A percentile compares a stretch with the other conserved stretches of the same genome.
These are phyloP conservation scores for Auricularia sp. DNA, from an alignment of 768 basidiomycete genomes.

Conservation along the genomic window DNA sequence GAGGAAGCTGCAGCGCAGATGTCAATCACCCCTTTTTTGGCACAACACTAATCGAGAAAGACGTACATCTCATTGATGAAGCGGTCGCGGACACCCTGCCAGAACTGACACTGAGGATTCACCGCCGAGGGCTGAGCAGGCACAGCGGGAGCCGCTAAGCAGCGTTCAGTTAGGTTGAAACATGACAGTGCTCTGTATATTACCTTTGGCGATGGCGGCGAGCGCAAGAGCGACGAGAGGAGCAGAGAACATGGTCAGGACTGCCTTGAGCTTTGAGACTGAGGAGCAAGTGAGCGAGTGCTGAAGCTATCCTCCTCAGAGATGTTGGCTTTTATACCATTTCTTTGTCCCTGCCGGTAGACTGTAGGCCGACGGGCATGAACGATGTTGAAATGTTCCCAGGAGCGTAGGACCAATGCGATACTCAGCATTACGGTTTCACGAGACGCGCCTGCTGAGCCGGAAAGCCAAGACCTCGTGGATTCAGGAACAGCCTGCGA, in stretches of 20 bases:
- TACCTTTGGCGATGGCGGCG: background rate
- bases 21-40: background rate
- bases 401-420: background rate
- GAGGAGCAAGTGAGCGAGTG: background rate
- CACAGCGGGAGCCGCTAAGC: background rate
- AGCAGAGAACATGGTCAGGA: background rate
- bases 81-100: background rate
- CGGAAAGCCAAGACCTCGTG: background rate
- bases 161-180: background rate
- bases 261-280: background rate
- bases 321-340: background rate
- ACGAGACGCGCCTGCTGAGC: background rate
- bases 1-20: background rate
- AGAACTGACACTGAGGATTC: background rate
- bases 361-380: background rate
- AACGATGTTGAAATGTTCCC: background rate
- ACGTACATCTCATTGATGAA: background rate
- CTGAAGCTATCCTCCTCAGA: background rate
- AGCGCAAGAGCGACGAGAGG: background rate
- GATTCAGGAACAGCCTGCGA: background rate
- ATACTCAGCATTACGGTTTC: background rate
- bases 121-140: background rate
- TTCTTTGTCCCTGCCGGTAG: background rate
- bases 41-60: background rate
- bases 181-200: background rate